These are phyloP conservation scores for Xylaria venustula DNA, from an alignment of 495 filamentous ascomycete genomes.

Conservation along the genomic window DNA sequence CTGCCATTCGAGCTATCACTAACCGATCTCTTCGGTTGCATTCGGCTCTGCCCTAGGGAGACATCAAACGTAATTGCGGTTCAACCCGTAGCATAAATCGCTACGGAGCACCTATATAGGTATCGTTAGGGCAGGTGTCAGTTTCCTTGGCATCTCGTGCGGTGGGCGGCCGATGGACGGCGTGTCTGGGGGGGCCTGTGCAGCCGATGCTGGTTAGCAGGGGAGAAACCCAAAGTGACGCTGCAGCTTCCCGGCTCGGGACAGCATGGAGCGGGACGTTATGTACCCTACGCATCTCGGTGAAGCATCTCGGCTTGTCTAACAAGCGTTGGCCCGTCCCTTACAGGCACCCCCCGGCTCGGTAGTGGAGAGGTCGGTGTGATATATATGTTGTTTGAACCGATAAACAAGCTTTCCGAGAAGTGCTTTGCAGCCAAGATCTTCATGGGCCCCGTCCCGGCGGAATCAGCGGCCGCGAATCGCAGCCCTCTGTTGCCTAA, in stretches of 20 bases:
- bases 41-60: neutral
- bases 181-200: neutral
- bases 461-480: neutral
- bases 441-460: neutral
- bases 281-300: slow-evolving; percentile 1
- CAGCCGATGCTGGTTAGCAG: neutral
- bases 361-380: neutral
- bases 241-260: slow-evolving; percentile 9
- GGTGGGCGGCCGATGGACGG: neutral
- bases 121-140: slow-evolving; percentile 2
- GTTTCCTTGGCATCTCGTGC: neutral
- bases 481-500: too few species aligned
- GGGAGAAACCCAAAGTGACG: neutral
- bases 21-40: neutral
- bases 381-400: neutral
- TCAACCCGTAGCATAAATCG: neutral
- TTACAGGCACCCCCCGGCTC: neutral
- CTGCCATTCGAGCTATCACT: neutral
- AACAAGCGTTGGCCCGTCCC: neutral
- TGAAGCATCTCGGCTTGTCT: neutral
- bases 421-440: neutral
- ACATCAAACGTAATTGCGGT: neutral
- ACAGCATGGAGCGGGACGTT: neutral
- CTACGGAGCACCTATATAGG: too few species aligned
- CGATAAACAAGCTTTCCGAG: neutral